These are phyloP conservation scores for Zhuliangozyma blackwelliae DNA, from an alignment of 1,139 yeast species.

Conservation along the genomic window DNA sequence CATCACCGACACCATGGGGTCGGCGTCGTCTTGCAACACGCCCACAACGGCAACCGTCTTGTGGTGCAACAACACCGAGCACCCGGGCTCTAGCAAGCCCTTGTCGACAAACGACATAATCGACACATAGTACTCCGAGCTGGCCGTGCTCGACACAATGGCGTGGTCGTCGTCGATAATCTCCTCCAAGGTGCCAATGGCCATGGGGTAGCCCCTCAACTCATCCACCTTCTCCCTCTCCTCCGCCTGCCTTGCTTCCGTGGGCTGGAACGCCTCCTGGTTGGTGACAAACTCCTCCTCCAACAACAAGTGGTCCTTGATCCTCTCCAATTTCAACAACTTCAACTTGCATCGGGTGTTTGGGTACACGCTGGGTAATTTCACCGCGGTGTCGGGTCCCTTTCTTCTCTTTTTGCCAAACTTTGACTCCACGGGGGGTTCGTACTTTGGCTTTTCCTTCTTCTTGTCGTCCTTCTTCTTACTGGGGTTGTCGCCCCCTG, in stretches of 20 bases:
- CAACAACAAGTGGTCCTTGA: constrained; percentile 88
- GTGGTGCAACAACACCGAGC: constrained; percentile 92
- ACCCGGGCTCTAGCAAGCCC: constrained; percentile 95
- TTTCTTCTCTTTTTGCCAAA: constrained; percentile 87
- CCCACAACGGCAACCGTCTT: constrained; percentile 94
- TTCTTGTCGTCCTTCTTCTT: constrained; percentile 75
- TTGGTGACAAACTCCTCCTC: constrained; percentile 97
- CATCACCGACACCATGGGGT: constrained; percentile 97
- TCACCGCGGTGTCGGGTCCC: constrained; percentile 87
- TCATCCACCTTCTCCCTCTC: constrained; percentile 95
- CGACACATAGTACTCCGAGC: constrained; percentile 95
- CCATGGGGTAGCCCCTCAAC: constrained; percentile 94
- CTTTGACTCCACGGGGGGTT: constrained; percentile 95
- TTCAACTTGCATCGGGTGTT: constrained; percentile 91
- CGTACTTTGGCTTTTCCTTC: constrained; percentile 89
- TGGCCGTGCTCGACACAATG: constrained; percentile 91
- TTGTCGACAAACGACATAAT: constrained; percentile 97
- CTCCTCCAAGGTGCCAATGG: constrained; percentile 95
- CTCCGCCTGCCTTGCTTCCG: constrained; percentile 94
- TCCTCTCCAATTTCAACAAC: constrained; percentile 87
- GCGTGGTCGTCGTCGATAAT: constrained; percentile 98
- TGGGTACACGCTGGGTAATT: constrained; percentile 86
- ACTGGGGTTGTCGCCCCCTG: constrained; percentile 45
- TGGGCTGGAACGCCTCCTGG: constrained; percentile 92
- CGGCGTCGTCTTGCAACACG: constrained; percentile 91